A percentile compares a stretch with the other conserved stretches of the same genome.
phyloP scores from a whole-genome alignment of 257 asterid species.

The Primulina huaijiensis region DNA sequence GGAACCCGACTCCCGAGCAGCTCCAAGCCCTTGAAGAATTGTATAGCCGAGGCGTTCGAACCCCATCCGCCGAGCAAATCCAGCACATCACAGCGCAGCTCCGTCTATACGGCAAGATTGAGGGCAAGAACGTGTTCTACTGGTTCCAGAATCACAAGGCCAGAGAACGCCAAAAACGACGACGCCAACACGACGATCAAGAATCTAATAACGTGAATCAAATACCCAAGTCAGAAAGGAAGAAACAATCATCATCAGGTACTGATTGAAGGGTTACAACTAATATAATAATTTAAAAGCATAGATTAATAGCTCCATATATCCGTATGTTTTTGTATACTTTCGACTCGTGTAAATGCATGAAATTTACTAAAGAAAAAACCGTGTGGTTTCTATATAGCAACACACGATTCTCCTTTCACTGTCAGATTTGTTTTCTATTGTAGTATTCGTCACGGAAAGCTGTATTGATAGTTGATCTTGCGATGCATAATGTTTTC shows the following conservation, averaged over 20 bases:
- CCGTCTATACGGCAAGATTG: slow-evolving; percentile 75
- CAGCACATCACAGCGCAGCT: slow-evolving; percentile 87
- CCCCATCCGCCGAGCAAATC: slow-evolving; percentile 89
- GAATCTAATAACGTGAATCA: slow-evolving; percentile 15
- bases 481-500: slow-evolving; percentile 17
- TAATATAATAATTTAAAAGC: slow-evolving; percentile 10
- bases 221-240: slow-evolving; percentile 30
- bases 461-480: slow-evolving; percentile 20
- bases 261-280: neutral
- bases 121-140: slow-evolving; percentile 91
- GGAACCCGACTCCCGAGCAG: slow-evolving; percentile 98
- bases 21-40: slow-evolving; percentile 76
- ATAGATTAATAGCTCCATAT: neutral
- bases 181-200: slow-evolving; percentile 61
- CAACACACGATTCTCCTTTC: slow-evolving; percentile 15
- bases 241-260: slow-evolving; percentile 46
- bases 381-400: neutral
- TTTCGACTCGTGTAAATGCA: neutral
- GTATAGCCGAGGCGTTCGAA: slow-evolving; percentile 73
- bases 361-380: slow-evolving; percentile 20
- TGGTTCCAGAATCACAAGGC: slow-evolving; percentile 99
- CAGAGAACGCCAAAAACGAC: slow-evolving; percentile 81
- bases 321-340: neutral
- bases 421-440: slow-evolving; percentile 18
- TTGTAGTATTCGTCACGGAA: slow-evolving; percentile 10